Conservation (phyloP, 352 stramenopile genomes). For the Phytophthora pini region DNA sequence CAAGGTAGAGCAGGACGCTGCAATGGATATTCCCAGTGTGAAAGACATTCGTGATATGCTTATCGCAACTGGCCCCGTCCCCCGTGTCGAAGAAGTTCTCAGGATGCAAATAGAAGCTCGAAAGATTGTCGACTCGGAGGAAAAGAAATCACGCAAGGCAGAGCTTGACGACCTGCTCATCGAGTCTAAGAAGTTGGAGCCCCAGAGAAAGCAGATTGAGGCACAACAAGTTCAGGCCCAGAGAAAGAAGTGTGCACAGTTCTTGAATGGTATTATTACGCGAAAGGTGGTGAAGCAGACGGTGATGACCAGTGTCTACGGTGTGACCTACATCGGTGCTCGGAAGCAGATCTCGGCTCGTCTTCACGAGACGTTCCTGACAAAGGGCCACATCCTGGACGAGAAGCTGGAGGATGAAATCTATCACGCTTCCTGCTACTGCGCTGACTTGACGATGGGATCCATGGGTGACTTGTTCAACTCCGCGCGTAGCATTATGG, state of each 20-base stretch:
- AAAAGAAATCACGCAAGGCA: background rate
- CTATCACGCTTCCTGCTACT: constrained; percentile 91
- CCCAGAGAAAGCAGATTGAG: too few species aligned
- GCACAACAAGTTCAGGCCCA: constrained; percentile 41
- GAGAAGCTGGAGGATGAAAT: constrained; percentile 87
- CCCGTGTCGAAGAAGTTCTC: too few species aligned
- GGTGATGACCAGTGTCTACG: constrained; percentile 99
- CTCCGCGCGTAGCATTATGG: constrained; percentile 96
- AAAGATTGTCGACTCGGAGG: background rate
- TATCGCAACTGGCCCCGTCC: background rate
- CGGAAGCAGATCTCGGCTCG: constrained; percentile 98
- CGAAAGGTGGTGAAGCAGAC: constrained; percentile 99
- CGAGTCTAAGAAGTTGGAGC: too few species aligned
- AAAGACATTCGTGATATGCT: constrained; percentile 39
- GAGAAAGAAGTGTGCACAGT: constrained; percentile 69
- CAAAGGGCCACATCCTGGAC: constrained; percentile 78
- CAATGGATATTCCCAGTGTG: constrained; percentile 52
- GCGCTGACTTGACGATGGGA: constrained; percentile 96
- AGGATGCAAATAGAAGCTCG: too few species aligned
- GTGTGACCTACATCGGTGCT: constrained; percentile 99
- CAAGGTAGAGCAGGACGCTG: constrained; percentile 77
- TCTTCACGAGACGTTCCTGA: constrained; percentile 92
- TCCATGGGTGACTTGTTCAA: constrained; percentile 98
- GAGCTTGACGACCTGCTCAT: constrained; percentile 15
- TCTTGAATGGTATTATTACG: constrained; percentile 79